Evolutionary conservation across 2,329 filamentous ascomycete genomes (phyloP).

Genomic region (Oidium heveae): DNA sequence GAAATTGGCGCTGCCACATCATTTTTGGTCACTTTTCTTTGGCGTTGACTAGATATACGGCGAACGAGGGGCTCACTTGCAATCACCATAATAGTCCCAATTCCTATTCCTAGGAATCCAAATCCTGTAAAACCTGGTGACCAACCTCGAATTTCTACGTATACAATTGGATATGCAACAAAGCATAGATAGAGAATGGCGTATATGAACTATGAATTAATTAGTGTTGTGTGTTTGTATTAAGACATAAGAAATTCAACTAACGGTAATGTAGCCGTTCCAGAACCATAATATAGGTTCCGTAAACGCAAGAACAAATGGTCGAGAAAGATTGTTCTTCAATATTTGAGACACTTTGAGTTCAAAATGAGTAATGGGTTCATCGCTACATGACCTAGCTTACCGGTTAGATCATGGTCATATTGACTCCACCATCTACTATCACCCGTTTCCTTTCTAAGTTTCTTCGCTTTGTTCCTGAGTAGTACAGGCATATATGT

Average conservation of each 20-base stretch:
- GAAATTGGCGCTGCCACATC: conserved; percentile 54
- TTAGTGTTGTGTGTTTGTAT: background rate
- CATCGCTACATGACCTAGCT: conserved; percentile 2
- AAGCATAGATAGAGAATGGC: conserved; percentile 77
- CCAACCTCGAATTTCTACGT: conserved; percentile 51
- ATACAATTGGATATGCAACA: conserved; percentile 72
- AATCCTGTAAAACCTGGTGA: conserved; percentile 46
- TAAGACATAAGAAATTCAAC: conserved; percentile 2
- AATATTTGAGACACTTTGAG: conserved; percentile 38
- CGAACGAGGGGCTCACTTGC: conserved; percentile 46
- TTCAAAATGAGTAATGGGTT: background rate
- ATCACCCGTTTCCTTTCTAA: conserved; percentile 44
- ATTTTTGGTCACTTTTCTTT: conserved; percentile 49
- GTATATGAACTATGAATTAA: conserved; percentile 33
- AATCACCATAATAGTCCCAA: conserved; percentile 36
- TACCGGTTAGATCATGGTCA: conserved; percentile 29
- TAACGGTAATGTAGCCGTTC: conserved; percentile 36
- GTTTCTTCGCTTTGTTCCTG: conserved; percentile 34
- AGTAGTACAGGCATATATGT: conserved; percentile 54
- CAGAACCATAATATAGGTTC: conserved; percentile 60
- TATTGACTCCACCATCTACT: conserved; percentile 57
- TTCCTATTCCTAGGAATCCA: conserved; percentile 47
- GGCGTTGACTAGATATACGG: conserved; percentile 45
- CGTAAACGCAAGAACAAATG: conserved; percentile 50
- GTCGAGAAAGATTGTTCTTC: conserved; percentile 50